Base-by-base conservation (phyloP, 768 basidiomycete species). In the Sutorius australiensis region DNA sequence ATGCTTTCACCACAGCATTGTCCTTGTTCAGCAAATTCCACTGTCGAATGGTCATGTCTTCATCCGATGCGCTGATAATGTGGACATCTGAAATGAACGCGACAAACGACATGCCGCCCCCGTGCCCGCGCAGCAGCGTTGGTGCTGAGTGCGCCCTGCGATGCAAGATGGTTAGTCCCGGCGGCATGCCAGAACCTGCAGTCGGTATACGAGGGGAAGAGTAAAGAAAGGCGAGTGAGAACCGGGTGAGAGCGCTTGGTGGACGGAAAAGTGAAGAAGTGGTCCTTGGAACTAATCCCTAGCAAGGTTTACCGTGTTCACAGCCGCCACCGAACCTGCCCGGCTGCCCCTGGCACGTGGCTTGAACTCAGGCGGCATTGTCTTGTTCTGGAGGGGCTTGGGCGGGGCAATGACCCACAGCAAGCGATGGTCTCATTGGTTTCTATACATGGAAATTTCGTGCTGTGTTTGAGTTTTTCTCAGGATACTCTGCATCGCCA, bases 21-120 rank as follows among this genome's bases (percentile, higher is more conserved):
- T 12, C 36, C 6, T 50, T 49, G 12, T 55, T 32, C 0, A 56
- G 19, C 21, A 64, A 33, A 43, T 14, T 43, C 60, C 60, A 63
- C n/a, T 13, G 52, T 13, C 56, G 62, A n/a, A 65, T 33, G 32
- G 56, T 59, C 30, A 11, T 37, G 52, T 63, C 62, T 13, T 51
- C 50, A 30, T 53, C 53, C 17, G 62, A 62, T 4, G 62, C 56
- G 7, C 62, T 65, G n/a, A 63, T 48, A 10, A 63, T 46, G 2
- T 50, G 44, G 24, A 52, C 48, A 6, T 48, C 39, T 0, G 60
- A 63, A 24, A 58, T 17, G 36, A 65, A 63, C 6, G 50, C 45
- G 33, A 65, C 62, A n/a, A 61, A 62, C 1, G 42, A 9, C 37
- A 56, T 31, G 40, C 50, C 24, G 2, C 60, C 53, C 0, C 40